Evolutionary conservation across 345 rosid species (phyloP).

Genomic region (Acer negundo): DNA sequence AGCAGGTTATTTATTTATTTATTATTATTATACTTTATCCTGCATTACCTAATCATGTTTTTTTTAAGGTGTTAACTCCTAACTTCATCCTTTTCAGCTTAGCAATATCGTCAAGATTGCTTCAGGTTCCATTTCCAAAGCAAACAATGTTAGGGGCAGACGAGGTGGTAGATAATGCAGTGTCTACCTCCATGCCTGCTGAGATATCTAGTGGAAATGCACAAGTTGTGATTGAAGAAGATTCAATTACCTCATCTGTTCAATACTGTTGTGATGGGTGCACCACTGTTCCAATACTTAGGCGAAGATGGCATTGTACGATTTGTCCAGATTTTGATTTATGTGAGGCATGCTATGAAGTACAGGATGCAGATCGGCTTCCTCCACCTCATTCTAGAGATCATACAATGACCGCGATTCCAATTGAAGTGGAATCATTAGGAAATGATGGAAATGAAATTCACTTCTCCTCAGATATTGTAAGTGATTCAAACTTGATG

Average conservation of each 20-base stretch:
- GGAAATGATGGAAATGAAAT: conserved; percentile 82
- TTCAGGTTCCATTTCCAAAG: conserved; percentile 99
- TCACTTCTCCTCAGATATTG: conserved; percentile 77
- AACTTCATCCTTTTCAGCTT: conserved; percentile 55
- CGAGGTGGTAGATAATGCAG: conserved; percentile 67
- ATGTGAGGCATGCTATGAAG: conserved; percentile 95
- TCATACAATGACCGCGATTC: conserved; percentile 95
- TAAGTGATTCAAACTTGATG: conserved; percentile 54
- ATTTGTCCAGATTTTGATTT: conserved; percentile 97
- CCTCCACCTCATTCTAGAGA: conserved; percentile 94
- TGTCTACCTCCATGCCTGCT: conserved; percentile 54
- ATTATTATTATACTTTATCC: conserved; percentile 19
- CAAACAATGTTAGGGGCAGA: conserved; percentile 87
- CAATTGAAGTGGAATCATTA: conserved; percentile 88
- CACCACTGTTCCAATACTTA: conserved; percentile 91
- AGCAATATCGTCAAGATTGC: conserved; percentile 96
- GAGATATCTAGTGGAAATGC: conserved; percentile 65
- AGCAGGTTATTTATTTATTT: conserved; percentile 72
- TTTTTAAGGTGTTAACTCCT: conserved; percentile 22
- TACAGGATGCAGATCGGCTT: conserved; percentile 76
- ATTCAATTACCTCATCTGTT: conserved; percentile 90
- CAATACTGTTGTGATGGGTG: conserved; percentile 99
- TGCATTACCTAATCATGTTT: conserved; percentile 8
- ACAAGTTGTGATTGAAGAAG: conserved; percentile 93
- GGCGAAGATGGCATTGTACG: conserved; percentile 99